Percentiles rank a stretch among this genome's conserved stretches.
These are phyloP conservation scores for Raffaelea ambrosiae DNA, from an alignment of 2,329 filamentous ascomycete genomes.

Conservation along the genomic window DNA sequence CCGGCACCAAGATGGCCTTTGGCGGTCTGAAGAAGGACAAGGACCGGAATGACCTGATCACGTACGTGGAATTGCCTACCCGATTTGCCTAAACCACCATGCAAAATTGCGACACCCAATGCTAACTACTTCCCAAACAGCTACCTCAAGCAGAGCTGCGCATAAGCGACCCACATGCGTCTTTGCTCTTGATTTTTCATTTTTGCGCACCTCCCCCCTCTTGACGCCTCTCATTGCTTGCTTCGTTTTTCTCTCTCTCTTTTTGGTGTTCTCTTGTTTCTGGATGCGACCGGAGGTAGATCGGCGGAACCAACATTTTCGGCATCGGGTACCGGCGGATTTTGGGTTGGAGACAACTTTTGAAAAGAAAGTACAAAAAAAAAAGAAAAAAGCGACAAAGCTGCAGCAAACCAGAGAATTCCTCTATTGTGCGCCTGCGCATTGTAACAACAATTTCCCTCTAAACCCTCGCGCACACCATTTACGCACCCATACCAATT, in stretches of 20 bases:
- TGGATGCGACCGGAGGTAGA: not conserved
- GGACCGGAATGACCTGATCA: slow-evolving; percentile 98
- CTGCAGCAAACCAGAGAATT: too few relatives aligned
- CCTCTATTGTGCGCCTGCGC: too few relatives aligned
- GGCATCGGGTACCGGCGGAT: too few relatives aligned
- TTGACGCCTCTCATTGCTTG: not conserved
- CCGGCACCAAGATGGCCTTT: slow-evolving; percentile 99
- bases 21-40: slow-evolving; percentile 99
- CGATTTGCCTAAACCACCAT: not conserved
- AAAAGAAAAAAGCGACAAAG: too few relatives aligned
- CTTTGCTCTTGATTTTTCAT: not conserved
- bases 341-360: too few relatives aligned
- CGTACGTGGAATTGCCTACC: slow-evolving; percentile 49
- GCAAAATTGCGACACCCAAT: not conserved
- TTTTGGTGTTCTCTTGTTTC: not conserved
- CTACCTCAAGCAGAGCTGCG: slow-evolving; percentile 62
- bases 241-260: not conserved
- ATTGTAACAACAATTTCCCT: too few relatives aligned
- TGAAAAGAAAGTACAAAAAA: too few relatives aligned
- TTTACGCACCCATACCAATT: too few relatives aligned
- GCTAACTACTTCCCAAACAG: slow-evolving; percentile 24
- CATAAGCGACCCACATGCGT: slow-evolving; percentile 34
- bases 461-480: too few relatives aligned
- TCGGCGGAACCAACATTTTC: too few relatives aligned
- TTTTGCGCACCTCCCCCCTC: too few relatives aligned